Base-by-base conservation (phyloP, 306 rosid species). In the Pterocarpus macrocarpus region DNA sequence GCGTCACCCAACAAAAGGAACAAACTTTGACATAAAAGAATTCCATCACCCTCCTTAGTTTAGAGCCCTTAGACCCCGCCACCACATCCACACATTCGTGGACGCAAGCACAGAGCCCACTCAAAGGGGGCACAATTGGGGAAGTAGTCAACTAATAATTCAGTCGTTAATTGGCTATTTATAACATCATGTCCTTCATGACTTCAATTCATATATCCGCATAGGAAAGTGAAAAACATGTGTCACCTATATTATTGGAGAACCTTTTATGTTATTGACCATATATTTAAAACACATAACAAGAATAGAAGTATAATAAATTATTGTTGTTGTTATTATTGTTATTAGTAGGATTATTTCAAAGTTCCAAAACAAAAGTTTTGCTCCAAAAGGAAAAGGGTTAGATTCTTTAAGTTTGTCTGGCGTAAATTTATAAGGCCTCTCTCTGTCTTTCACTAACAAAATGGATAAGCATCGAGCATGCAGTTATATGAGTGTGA, bases 1-100 rank as follows among this genome's bases (percentile, higher is more conserved):
- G 81, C 83, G 87, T 80, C 85, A 80, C 71, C 80, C 78, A 80
- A 77, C 85, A 80, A 80, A 86, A 80, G 68, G 89, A 86, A 80
- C 75, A 72, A 33, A 75, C 38, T 80, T 75, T 66, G 72, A 80
- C 43, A 44, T n/a, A 80, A 71, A 80, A 50, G 78, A 80, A 70
- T 64, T 83, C 75, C 85, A 86, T 83, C 80, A 49, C 33, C 45
- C 67, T 73, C 8, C 76, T 41, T 65, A 81, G 72, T 77, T 86
- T 74, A 57, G 43, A 64, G 38, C 8, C 55, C 52, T 81, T 34
- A 43, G 79, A 62, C 69, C 85, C 88, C 64, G 72, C 86, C 78
- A 44, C 61, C 22, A 59, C 72, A 22, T 79, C 43, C 79, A 76
- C 78, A 80, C 50, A 81, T 49, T 79, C 65, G 22, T 22, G 62